Base-by-base conservation (phyloP, 2,329 filamentous ascomycete species). In the Scytalidium sp. region DNA sequence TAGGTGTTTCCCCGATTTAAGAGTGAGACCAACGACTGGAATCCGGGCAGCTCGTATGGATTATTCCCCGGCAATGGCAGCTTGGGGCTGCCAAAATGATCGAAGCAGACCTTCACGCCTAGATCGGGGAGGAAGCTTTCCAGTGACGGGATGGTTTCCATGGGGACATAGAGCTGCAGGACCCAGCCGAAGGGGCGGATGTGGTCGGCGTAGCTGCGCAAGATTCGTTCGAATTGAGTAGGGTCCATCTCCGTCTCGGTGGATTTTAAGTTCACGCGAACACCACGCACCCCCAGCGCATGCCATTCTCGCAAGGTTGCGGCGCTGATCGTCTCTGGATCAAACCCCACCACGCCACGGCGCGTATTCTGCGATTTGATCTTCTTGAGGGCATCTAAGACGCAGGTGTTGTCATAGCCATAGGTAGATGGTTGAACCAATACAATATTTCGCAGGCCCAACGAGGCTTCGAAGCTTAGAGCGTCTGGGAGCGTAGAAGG, bases 381-480 rank as follows among this genome's bases (percentile, higher is more conserved):
- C 9, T 61, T 62, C 6, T 63, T 59, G 13, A 85, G 67, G 0
- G 78, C 78, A 41, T 80, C 74, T 11, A 85, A 68, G 3, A 84
- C 65, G 58, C 79, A 83, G 0, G 73, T 69, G 57, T 86, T 85
- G 64, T 85, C 80, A 46, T 71, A 67, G 20, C 78, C 80, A 60
- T 85, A 85, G 46, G 83, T 79, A n/a, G 79, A 83, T 1, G 81
- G 80, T 56, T 85, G 83, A 2, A 81, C 76, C 20, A 56, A 55
- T 19, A 60, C 58, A n/a, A n/a, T n/a, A n/a, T n/a, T n/a, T n/a
- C n/a, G n/a, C n/a, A n/a, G n/a, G 41, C 81, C 69, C 13, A 29
- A 29, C 75, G 75, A n/a, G n/a, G n/a, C n/a, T n/a, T n/a, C n/a
- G n/a, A n/a, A n/a, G n/a, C n/a, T n/a, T n/a, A n/a, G n/a, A n/a